phyloP scores from a whole-genome alignment of 129 eudicot genomes.

The Artemisia argyi region DNA sequence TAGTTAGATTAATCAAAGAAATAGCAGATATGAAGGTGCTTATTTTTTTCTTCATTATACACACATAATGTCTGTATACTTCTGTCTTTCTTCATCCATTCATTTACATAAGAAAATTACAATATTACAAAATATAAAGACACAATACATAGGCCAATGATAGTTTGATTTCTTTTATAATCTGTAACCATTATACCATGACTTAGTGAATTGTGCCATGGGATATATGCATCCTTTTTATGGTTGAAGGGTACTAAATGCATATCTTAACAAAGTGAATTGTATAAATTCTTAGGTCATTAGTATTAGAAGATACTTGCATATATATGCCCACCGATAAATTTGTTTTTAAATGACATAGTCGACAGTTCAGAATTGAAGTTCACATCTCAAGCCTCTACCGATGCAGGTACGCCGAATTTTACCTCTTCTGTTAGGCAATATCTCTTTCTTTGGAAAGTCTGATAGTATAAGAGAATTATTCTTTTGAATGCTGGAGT shows the following conservation, averaged over 20 bases:
- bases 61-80: no score
- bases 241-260: no score
- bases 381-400: slow-evolving; percentile 96
- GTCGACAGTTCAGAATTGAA: slow-evolving; percentile 85
- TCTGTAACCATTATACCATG: not conserved
- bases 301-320: not conserved
- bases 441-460: no score
- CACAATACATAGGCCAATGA: no score
- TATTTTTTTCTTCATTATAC: not conserved
- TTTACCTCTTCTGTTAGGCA: not conserved
- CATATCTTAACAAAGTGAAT: no score
- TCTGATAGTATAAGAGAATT: no score
- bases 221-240: no score
- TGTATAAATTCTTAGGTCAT: not conserved
- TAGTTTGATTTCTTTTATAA: no score
- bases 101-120: no score
- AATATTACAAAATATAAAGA: no score
- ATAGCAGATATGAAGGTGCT: slow-evolving; percentile 87
- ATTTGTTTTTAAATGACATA: slow-evolving; percentile 24
- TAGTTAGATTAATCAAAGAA: slow-evolving; percentile 95
- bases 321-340: not conserved
- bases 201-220: not conserved
- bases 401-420: slow-evolving; percentile 83
- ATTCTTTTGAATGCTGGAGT: no score
- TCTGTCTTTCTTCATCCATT: no score